Evolutionary conservation across 106 monocot species (phyloP).

Genomic region (Phalaenopsis aphrodite): DNA sequence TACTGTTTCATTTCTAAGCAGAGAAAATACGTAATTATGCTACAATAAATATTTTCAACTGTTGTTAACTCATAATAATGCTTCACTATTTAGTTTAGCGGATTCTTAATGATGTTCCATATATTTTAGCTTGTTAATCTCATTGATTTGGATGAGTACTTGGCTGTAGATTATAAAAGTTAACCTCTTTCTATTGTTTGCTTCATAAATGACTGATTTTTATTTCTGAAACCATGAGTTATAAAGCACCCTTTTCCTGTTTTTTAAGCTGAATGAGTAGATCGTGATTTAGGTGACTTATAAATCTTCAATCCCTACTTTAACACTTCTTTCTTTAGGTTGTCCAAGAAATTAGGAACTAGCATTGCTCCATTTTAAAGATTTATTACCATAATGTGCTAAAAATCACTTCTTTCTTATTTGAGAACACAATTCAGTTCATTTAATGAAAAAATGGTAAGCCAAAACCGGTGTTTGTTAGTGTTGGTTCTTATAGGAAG

Average conservation of each 20-base stretch:
- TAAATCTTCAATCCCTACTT: background rate
- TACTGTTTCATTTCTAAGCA: background rate
- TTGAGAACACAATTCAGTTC: too few relatives aligned
- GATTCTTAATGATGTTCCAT: background rate
- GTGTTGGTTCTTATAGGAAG: too few relatives aligned
- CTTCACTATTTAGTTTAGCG: background rate
- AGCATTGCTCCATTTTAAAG: background rate
- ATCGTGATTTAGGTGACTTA: background rate
- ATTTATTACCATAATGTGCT: background rate
- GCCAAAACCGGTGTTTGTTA: too few relatives aligned
- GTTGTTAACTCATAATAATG: background rate
- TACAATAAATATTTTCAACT: background rate
- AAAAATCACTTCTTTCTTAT: too few relatives aligned
- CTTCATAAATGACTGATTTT: background rate
- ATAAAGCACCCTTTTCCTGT: background rate
- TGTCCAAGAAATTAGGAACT: background rate
- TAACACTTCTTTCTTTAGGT: background rate
- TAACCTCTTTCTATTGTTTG: background rate
- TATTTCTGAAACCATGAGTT: background rate
- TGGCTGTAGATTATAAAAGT: background rate
- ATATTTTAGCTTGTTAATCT: background rate
- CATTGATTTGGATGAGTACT: background rate
- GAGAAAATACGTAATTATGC: background rate
- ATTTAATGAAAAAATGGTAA: too few relatives aligned
- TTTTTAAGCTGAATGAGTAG: background rate